Evolutionary conservation across 305 asterid species (phyloP), one percentile per base, ranked within the genome.

Genomic region (Fraxinus angustifolia): DNA sequence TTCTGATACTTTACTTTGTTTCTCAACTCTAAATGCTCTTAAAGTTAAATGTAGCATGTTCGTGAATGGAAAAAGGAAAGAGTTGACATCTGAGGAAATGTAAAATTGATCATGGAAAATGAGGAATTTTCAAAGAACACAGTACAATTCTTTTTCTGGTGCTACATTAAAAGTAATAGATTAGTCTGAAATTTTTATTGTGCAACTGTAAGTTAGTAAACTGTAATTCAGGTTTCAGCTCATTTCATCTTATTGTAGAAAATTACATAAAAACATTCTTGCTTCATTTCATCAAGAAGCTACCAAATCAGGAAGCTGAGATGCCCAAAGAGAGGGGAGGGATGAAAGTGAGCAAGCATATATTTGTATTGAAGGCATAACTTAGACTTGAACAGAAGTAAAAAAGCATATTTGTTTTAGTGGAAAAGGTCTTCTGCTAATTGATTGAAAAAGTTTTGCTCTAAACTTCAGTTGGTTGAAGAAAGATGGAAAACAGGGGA

Each of bases 301-400:
- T 82, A 30, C 19, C 10, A 58, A 19, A 19, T 21, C 28, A 26
- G 34, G 1, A 19, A 74, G 36, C 36, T 67, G 1, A 34, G 68
- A 30, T 76, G 23, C 30, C 50, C 58, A 48, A 16, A 48, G 56
- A 42, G 56, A 16, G 58, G 34, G 8, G 6, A 34, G 36, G 77
- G 74, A 65, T 50, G 77, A 34, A 71, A 76, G 80, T 67, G 42
- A 34, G 79, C 42, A 31, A 38, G n/a, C 58, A 65, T 42, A 38
- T 36, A 35, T 34, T 23, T 0, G 21, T 48, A 67, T 70, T 75
- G 60, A 56, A 83, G 68, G 16, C 40, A 48, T 30, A 79, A 60
- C 77, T 80, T 50, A 50, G 19, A 40, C 62, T 40, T 58, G 53
- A 71, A 36, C 2, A 73, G 3, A 40, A 19, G 78, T 71, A 50